Evolutionary conservation across 2,329 filamentous ascomycete species (phyloP).

Genomic region (Ophiobolus disseminans): DNA sequence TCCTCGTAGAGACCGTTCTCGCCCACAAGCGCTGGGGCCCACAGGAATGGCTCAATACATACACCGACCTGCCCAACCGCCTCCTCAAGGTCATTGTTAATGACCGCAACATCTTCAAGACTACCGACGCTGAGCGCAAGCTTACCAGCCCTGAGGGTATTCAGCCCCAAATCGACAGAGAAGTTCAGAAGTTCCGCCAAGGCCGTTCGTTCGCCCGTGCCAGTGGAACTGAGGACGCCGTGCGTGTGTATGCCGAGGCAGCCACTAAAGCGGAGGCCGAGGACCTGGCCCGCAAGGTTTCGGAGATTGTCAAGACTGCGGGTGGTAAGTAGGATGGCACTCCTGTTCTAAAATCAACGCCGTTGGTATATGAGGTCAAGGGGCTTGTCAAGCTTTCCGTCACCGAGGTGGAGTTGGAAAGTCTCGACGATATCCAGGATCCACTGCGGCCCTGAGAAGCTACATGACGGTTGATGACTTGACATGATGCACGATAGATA

Average conservation of each 20-base stretch:
- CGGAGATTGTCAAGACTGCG: slow-evolving; percentile 68
- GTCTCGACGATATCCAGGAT: no score
- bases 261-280: slow-evolving; percentile 88
- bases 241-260: slow-evolving; percentile 94
- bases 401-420: no score
- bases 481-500: slow-evolving; percentile 5
- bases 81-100: slow-evolving; percentile 91
- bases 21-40: slow-evolving; percentile 93
- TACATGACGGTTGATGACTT: no score
- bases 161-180: slow-evolving; percentile 84
- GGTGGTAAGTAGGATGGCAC: slow-evolving; percentile 29
- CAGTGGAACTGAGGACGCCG: slow-evolving; percentile 93
- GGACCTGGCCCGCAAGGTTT: slow-evolving; percentile 85
- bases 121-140: slow-evolving; percentile 89
- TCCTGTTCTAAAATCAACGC: slow-evolving; percentile 3
- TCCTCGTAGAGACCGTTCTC: slow-evolving; percentile 94
- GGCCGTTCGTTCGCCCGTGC: slow-evolving; percentile 91
- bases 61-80: slow-evolving; percentile 91
- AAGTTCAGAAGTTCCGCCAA: slow-evolving; percentile 88
- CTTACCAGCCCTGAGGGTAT: slow-evolving; percentile 79
- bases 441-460: no score
- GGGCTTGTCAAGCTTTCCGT: neutral
- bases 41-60: slow-evolving; percentile 90
- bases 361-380: neutral
- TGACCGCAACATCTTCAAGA: slow-evolving; percentile 87